Percentiles rank a stretch among this genome's conserved stretches.
phyloP scores from a whole-genome alignment of 805 yeast species.

The Teunomyces panamensis region DNA sequence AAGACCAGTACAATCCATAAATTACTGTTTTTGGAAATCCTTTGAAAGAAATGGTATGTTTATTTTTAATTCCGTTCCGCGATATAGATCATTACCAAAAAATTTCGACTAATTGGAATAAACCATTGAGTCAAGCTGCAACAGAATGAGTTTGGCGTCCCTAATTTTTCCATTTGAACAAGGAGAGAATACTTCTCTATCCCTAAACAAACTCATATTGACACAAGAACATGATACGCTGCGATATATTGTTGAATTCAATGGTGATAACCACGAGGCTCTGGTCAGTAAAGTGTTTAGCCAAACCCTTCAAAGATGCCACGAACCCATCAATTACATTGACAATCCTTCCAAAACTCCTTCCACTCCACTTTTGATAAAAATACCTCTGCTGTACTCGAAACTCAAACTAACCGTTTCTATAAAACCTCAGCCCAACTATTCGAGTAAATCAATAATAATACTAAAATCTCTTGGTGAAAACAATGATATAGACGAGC shows the following conservation, averaged over 20 bases:
- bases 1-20: too few relatives aligned
- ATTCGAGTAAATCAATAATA: slow-evolving; percentile 19
- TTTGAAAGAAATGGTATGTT: too few relatives aligned
- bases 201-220: slow-evolving; percentile 21
- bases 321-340: slow-evolving; percentile 23
- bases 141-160: slow-evolving; percentile 9
- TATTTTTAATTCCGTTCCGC: slow-evolving; percentile 1
- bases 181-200: slow-evolving; percentile 11
- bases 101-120: neutral
- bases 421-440: slow-evolving; percentile 12
- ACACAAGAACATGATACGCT: slow-evolving; percentile 25
- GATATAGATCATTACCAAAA: neutral
- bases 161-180: slow-evolving; percentile 28
- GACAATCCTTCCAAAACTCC: slow-evolving; percentile 16
- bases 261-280: slow-evolving; percentile 17
- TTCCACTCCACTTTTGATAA: slow-evolving; percentile 29
- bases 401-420: slow-evolving; percentile 29
- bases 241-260: slow-evolving; percentile 19
- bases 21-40: too few relatives aligned
- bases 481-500: slow-evolving; percentile 8
- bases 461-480: slow-evolving; percentile 29
- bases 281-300: slow-evolving; percentile 17
- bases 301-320: slow-evolving; percentile 10
- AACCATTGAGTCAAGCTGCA: neutral
- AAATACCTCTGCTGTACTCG: slow-evolving; percentile 20